Evolutionary conservation across 2,329 filamentous ascomycete genomes (phyloP).

Genomic region (Diaporthe amygdali): DNA sequence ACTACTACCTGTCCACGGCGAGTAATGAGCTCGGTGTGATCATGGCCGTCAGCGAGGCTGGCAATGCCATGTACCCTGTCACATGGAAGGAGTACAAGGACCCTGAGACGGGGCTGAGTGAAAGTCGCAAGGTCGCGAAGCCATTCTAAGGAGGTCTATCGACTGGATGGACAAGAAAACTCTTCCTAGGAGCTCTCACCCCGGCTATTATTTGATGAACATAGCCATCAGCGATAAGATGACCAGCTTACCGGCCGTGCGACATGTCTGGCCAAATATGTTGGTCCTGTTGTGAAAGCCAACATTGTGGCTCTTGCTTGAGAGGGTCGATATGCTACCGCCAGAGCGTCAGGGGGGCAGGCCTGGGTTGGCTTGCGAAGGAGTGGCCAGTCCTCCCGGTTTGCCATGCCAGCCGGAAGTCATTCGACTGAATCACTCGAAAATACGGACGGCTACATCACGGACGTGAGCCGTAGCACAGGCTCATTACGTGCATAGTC

Average conservation of each 20-base stretch:
- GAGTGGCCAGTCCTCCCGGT: too few species aligned
- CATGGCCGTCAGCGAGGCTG: conserved; percentile 86
- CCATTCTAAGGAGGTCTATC: conserved; percentile 67
- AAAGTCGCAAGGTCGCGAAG: conserved; percentile 91
- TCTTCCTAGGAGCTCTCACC: background rate
- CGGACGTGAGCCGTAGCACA: too few species aligned
- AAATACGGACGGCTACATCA: too few species aligned
- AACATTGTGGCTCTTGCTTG: background rate
- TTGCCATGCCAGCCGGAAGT: too few species aligned
- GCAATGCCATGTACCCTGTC: conserved; percentile 89
- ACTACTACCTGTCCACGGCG: conserved; percentile 93
- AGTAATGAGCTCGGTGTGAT: conserved; percentile 92
- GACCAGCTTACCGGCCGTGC: background rate
- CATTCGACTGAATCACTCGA: too few species aligned
- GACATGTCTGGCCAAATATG: background rate
- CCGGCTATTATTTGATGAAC: background rate
- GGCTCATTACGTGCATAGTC: too few species aligned
- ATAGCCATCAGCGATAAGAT: too few species aligned
- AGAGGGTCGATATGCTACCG: background rate
- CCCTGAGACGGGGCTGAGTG: conserved; percentile 75
- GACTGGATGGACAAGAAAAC: background rate
- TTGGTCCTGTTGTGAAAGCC: background rate
- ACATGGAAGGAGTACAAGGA: conserved; percentile 97
- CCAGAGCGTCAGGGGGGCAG: too few species aligned
- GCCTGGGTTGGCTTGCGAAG: too few species aligned